These are phyloP conservation scores for Trypanosoma scelopori DNA, from an alignment of 208 protist genomes.

Conservation along the genomic window DNA sequence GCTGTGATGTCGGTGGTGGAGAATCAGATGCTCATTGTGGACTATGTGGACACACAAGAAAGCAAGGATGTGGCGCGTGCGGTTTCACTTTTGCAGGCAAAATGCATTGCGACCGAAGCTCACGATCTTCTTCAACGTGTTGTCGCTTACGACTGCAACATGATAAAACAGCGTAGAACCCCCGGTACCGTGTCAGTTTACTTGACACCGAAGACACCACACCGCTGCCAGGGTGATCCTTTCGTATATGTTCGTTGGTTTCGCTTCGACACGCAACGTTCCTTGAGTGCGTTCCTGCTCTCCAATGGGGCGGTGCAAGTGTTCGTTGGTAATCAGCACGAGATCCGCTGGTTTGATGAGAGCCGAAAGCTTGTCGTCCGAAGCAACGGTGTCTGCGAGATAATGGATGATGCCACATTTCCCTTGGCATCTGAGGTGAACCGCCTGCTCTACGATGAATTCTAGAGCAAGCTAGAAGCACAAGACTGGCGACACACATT, in stretches of 20 bases:
- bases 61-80: conserved; percentile 49
- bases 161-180: conserved; percentile 80
- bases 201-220: conserved; percentile 62
- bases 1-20: conserved; percentile 79
- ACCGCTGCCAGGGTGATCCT: conserved; percentile 61
- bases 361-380: conserved; percentile 78
- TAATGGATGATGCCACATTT: conserved; percentile 72
- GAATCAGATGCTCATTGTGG: conserved; percentile 79
- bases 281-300: conserved; percentile 75
- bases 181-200: conserved; percentile 84
- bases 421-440: conserved; percentile 58
- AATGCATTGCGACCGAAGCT: conserved; percentile 37
- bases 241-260: conserved; percentile 90
- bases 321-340: conserved; percentile 77
- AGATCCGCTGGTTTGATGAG: conserved; percentile 86
- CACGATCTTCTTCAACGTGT: conserved; percentile 73
- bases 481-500: not conserved
- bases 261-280: conserved; percentile 70
- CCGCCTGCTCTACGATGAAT: conserved; percentile 67
- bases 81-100: conserved; percentile 56
- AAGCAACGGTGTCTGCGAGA: conserved; percentile 83
- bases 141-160: conserved; percentile 73
- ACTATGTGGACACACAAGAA: conserved; percentile 51
- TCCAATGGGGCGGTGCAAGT: conserved; percentile 85
- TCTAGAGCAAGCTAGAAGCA: conserved; percentile 22